A percentile compares a stretch with the other conserved stretches of the same genome.
phyloP scores from a whole-genome alignment of 2,329 filamentous ascomycete species.

The Fusarium nisikadoi region DNA sequence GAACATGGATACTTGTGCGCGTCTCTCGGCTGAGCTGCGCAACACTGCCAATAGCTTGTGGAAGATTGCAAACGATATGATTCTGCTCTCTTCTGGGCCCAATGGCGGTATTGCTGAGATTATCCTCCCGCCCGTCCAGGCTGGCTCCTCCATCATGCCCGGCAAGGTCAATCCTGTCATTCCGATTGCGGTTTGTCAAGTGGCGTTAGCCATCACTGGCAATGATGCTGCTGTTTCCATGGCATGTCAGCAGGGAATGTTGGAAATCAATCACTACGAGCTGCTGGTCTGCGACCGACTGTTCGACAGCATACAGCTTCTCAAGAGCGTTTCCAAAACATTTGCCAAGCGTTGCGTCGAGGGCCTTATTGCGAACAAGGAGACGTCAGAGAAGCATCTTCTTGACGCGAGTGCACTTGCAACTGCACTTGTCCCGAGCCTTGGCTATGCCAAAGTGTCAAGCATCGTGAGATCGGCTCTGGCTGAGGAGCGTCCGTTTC shows the following conservation, averaged over 20 bases:
- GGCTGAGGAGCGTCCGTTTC: background rate
- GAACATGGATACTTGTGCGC: constrained; percentile 4
- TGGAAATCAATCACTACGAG: constrained; percentile 11
- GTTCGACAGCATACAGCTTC: background rate
- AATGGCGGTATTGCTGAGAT: constrained; percentile 2
- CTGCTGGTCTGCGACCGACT: background rate
- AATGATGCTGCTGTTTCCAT: background rate
- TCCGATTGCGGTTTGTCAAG: constrained; percentile 1
- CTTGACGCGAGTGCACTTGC: constrained; percentile 3
- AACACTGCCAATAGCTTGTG: constrained; percentile 9
- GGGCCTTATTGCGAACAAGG: constrained; percentile 1
- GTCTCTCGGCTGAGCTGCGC: background rate
- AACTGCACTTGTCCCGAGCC: constrained; percentile 5
- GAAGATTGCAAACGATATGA: constrained; percentile 13
- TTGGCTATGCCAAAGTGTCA: constrained; percentile 1
- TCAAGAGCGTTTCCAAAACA: background rate
- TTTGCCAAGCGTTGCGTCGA: constrained; percentile 2
- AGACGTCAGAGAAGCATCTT: constrained; percentile 1
- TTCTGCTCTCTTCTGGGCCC: background rate
- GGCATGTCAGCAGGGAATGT: constrained; percentile 4
- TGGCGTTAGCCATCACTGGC: background rate
- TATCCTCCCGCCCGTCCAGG: background rate
- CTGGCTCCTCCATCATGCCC: constrained; percentile 4
- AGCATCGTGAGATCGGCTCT: constrained; percentile 4
- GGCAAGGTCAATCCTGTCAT: constrained; percentile 9